Evolutionary conservation across 257 asterid species (phyloP).

Genomic region (Avicennia marina): DNA sequence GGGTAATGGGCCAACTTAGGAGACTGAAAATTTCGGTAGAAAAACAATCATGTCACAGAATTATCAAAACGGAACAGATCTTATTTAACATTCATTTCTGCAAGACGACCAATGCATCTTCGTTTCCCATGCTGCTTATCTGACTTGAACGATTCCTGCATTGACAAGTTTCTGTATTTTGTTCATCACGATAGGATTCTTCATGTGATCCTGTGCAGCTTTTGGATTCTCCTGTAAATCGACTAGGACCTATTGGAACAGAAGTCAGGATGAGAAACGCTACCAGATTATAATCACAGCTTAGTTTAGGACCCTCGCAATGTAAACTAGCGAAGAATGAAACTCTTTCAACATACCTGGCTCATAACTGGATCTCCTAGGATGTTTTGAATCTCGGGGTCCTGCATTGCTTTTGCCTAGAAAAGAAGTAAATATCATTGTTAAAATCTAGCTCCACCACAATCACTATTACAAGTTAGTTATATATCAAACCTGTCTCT

Average conservation of each 20-base stretch:
- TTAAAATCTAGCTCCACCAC: neutral
- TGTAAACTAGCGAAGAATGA: too few species aligned
- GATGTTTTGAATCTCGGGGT: constrained; percentile 90
- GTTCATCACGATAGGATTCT: constrained; percentile 82
- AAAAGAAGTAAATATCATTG: neutral
- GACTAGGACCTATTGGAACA: constrained; percentile 43
- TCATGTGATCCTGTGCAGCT: constrained; percentile 78
- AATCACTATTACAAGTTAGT: neutral
- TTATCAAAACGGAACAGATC: too few species aligned
- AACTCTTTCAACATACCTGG: constrained; percentile 52
- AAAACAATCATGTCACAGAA: too few species aligned
- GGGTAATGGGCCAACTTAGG: too few species aligned
- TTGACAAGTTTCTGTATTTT: constrained; percentile 83
- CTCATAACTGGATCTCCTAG: constrained; percentile 94
- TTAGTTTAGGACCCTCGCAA: too few species aligned
- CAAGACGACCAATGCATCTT: too few species aligned
- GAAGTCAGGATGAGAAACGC: neutral
- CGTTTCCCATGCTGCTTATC: constrained; percentile 17
- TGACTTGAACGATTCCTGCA: constrained; percentile 86
- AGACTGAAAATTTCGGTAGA: too few species aligned
- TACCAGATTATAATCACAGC: neutral
- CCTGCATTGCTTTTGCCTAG: constrained; percentile 93
- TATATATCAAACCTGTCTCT: constrained; percentile 67
- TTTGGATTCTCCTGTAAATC: constrained; percentile 83
- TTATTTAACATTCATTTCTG: too few species aligned